Base-by-base conservation (phyloP, 2,329 filamentous ascomycete genomes). In the Microcyclosporella mali region DNA sequence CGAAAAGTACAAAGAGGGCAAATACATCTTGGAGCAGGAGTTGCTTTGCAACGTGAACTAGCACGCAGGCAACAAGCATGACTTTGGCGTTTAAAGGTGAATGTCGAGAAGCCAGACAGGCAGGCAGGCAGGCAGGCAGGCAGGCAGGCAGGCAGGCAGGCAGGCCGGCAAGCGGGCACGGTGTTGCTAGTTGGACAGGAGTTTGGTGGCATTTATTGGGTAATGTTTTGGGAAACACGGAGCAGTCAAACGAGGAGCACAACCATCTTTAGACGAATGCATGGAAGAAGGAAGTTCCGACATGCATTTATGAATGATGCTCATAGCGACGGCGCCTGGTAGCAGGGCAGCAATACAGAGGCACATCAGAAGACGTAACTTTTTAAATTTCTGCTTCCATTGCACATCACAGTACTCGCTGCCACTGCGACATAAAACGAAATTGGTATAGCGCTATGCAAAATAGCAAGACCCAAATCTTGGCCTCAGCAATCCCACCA, bases 1-100 rank as follows among this genome's bases (percentile, higher is more conserved):
- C 52, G 90, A 98, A 76, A 95, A 95, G 70, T 98, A 98, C 70
- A 98, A 98, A 73, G 92, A 98, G 74, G 89, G 88, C 43, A 98
- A 97, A 70, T 97, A 85, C 65, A 98, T 98, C 47, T 75, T 98
- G 44, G 90, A 97, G 72, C 86, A 85, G 25, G 89, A 95, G 70
- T 69, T 95, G 51, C 74, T 97, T 30, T 90, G 85, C 66, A 82
- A 81, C 55, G 88, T 95, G 41, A 72, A 64, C 36, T 73, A 17
- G 30, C 6, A 6, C 21, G 21, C 21, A 25, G 9, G 21, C 21
- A 25, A 6, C n/a, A n/a, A n/a, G n/a, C 21, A 25, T 25, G 21
- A 25, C 9, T 6, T 9, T 25, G 21, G 21, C 21, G 21, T n/a
- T n/a, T n/a, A 25, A 25, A 9, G 35, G 39, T 3, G 38, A 16